These are phyloP conservation scores for Penicillium glabrum DNA, from an alignment of 2,329 filamentous ascomycete genomes.

Conservation along the genomic window DNA sequence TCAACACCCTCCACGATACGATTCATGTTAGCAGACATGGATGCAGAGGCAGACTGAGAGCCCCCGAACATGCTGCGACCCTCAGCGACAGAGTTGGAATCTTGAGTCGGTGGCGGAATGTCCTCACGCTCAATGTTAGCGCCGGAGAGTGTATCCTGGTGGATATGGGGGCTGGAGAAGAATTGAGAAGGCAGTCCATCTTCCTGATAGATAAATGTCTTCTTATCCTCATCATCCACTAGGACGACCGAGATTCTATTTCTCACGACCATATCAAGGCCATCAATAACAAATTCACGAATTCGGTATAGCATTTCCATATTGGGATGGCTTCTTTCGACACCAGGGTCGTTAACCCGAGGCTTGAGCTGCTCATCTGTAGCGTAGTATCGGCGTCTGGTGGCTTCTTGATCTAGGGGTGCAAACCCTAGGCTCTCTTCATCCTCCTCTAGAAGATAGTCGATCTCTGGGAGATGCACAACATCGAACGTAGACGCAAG, in stretches of 20 bases:
- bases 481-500: constrained; percentile 61
- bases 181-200: constrained; percentile 53
- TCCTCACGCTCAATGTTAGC: constrained; percentile 43
- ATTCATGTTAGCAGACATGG: constrained; percentile 43
- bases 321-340: constrained; percentile 57
- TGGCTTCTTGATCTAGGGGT: constrained; percentile 55
- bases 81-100: constrained; percentile 26
- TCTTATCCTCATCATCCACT: constrained; percentile 44
- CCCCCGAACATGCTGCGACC: constrained; percentile 33
- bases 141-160: constrained; percentile 42
- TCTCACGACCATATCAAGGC: constrained; percentile 57
- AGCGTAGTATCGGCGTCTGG: constrained; percentile 54
- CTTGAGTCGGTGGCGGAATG: constrained; percentile 30
- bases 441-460: constrained; percentile 69
- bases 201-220: constrained; percentile 54
- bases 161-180: constrained; percentile 45
- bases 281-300: constrained; percentile 62
- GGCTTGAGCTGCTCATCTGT: constrained; percentile 49
- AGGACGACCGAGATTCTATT: constrained; percentile 51
- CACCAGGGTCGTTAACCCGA: constrained; percentile 50
- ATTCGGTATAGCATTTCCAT: constrained; percentile 68
- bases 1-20: constrained; percentile 42
- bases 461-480: constrained; percentile 54
- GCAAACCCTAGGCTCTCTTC: constrained; percentile 65
- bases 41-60: constrained; percentile 51